phyloP scores from a whole-genome alignment of 176 grass and related monocot species.

The Paspalum notatum region DNA sequence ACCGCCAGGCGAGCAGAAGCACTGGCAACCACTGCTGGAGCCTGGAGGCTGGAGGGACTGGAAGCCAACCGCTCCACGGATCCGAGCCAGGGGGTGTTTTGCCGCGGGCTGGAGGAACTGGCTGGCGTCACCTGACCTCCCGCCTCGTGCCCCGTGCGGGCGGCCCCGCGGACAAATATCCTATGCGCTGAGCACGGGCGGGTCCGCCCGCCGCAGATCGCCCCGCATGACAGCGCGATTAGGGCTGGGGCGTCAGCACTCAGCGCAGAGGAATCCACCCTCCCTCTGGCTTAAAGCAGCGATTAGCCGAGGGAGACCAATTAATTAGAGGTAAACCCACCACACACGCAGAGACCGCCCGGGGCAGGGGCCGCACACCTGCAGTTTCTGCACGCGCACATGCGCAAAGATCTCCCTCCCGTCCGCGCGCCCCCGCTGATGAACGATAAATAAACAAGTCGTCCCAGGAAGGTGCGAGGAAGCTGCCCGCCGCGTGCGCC shows the following conservation, averaged over 20 bases:
- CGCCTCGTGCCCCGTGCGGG: conserved; percentile 45
- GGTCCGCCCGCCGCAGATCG: background rate
- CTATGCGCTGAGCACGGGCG: background rate
- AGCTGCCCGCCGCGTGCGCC: conserved; percentile 50
- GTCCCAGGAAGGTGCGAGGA: conserved; percentile 58
- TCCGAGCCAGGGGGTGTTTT: no score
- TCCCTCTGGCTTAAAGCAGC: background rate
- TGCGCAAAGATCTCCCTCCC: conserved; percentile 48
- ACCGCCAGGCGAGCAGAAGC: background rate
- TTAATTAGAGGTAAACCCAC: no score
- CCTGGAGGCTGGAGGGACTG: background rate
- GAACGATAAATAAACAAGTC: background rate
- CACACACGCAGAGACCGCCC: background rate
- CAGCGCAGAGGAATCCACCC: background rate
- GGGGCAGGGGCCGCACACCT: background rate
- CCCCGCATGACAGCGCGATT: conserved; percentile 39
- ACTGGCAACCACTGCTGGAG: no score
- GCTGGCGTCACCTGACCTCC: conserved; percentile 7
- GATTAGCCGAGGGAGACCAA: no score
- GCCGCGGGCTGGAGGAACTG: no score
- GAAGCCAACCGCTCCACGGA: background rate
- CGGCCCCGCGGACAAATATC: conserved; percentile 13
- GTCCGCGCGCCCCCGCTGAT: background rate
- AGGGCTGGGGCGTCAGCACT: conserved; percentile 13
- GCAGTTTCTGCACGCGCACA: background rate